Percentiles rank a stretch among this genome's conserved stretches.
These are phyloP conservation scores for Suhomyces wounanorum DNA, from an alignment of 1,139 yeast genomes.

Conservation along the genomic window DNA sequence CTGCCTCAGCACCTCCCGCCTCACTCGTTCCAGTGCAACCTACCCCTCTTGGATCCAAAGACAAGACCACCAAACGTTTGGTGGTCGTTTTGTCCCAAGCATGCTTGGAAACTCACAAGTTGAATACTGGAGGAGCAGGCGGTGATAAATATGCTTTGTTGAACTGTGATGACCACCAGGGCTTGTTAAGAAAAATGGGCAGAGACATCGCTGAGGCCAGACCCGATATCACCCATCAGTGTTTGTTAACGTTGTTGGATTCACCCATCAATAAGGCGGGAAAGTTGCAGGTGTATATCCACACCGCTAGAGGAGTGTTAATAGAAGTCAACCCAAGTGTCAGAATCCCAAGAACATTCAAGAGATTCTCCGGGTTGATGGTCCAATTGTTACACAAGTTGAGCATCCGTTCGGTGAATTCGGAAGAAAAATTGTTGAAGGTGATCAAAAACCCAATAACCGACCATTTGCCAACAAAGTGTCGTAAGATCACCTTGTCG, in stretches of 20 bases:
- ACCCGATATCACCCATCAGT: constrained; percentile 97
- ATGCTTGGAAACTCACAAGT: constrained; percentile 90
- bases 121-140: constrained; percentile 70
- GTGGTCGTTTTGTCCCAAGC: constrained; percentile 94
- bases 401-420: constrained; percentile 89
- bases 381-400: constrained; percentile 91
- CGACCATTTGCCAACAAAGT: constrained; percentile 93
- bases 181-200: constrained; percentile 90
- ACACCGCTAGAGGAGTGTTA: constrained; percentile 91
- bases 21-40: constrained; percentile 87
- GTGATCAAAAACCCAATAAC: constrained; percentile 97
- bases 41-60: constrained; percentile 74
- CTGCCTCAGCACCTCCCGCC: constrained; percentile 54
- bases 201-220: constrained; percentile 97
- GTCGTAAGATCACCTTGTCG: constrained; percentile 91
- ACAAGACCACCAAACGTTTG: constrained; percentile 79
- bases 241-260: constrained; percentile 87
- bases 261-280: constrained; percentile 98
- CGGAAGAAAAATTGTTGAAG: constrained; percentile 88
- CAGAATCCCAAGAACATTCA: constrained; percentile 96
- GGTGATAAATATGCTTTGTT: constrained; percentile 91
- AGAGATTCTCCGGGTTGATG: constrained; percentile 96
- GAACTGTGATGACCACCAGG: constrained; percentile 98
- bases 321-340: constrained; percentile 96
- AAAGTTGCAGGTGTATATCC: constrained; percentile 91